Percentiles rank a stretch among this genome's conserved stretches.
These are phyloP conservation scores for Vitis amurensis DNA, from an alignment of 164 flowering plant species.

Conservation along the genomic window DNA sequence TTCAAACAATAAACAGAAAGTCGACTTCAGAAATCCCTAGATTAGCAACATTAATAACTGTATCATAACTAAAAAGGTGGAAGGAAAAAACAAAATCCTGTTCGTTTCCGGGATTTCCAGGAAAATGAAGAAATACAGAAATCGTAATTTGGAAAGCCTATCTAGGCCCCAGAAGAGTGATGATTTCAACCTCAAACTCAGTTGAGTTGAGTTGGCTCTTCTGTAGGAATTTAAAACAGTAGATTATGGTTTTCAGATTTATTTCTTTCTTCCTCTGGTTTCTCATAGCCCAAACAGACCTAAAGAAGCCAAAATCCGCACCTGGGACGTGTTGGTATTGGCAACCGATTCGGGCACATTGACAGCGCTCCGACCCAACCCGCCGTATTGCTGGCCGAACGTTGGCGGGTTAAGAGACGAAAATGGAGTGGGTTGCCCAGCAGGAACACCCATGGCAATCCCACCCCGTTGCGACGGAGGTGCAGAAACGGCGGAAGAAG, in stretches of 20 bases:
- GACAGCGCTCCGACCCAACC: slow-evolving; percentile 34
- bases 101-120: neutral
- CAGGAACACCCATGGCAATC: slow-evolving; percentile 68
- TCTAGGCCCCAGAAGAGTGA: no score
- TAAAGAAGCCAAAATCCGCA: slow-evolving; percentile 5
- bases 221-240: no score
- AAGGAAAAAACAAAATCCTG: no score
- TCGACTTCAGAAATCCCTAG: neutral
- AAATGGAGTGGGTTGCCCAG: slow-evolving; percentile 40
- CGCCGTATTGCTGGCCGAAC: slow-evolving; percentile 47
- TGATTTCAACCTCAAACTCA: no score
- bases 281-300: neutral
- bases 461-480: slow-evolving; percentile 41
- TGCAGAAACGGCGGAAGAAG: slow-evolving; percentile 16
- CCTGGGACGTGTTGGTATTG: slow-evolving; percentile 34
- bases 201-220: no score
- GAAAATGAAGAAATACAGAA: neutral
- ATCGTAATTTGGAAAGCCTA: neutral
- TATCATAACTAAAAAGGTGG: neutral
- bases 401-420: slow-evolving; percentile 21
- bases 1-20: neutral
- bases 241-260: neutral
- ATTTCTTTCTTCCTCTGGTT: neutral
- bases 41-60: neutral
- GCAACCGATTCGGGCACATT: slow-evolving; percentile 31